A percentile compares a stretch with the other conserved stretches of the same genome.
Evolutionary conservation across 225 moss, liverwort and hornwort genomes (phyloP).

Genomic region (Thuidium tamariscinum): DNA sequence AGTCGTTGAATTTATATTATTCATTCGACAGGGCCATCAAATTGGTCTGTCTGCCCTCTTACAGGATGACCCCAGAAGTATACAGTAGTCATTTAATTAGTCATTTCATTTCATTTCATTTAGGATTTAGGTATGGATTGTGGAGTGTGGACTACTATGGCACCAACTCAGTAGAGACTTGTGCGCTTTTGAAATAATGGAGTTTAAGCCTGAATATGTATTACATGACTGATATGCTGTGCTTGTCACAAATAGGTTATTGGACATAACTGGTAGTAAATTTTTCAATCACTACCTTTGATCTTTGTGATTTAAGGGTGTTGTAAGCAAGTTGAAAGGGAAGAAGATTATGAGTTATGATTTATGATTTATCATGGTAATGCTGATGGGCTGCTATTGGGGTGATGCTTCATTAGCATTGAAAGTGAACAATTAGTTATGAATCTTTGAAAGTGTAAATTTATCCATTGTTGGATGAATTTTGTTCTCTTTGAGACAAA

Average conservation of each 20-base stretch:
- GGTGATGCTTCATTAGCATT: too few relatives aligned
- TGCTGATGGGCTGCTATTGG: too few relatives aligned
- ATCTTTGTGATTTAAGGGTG: too few relatives aligned
- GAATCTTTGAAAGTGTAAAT: background rate
- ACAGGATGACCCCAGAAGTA: background rate
- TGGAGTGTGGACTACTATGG: background rate
- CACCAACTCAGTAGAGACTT: background rate
- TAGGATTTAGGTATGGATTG: background rate
- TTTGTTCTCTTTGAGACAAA: background rate
- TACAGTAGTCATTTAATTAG: background rate
- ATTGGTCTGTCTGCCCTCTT: background rate
- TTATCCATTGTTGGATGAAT: background rate
- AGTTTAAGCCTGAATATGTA: too few relatives aligned
- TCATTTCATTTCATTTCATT: background rate
- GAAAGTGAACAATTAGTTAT: too few relatives aligned
- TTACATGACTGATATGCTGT: too few relatives aligned
- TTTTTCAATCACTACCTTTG: too few relatives aligned
- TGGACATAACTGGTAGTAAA: too few relatives aligned
- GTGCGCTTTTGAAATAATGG: background rate
- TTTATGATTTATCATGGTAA: too few relatives aligned
- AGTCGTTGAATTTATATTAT: background rate
- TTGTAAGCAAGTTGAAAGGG: too few relatives aligned
- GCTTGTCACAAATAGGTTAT: too few relatives aligned
- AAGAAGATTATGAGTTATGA: too few relatives aligned
- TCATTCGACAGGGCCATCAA: slow-evolving; percentile 5